phyloP scores from a whole-genome alignment of 2,329 filamentous ascomycete genomes.

The Aspergillus sp. region DNA sequence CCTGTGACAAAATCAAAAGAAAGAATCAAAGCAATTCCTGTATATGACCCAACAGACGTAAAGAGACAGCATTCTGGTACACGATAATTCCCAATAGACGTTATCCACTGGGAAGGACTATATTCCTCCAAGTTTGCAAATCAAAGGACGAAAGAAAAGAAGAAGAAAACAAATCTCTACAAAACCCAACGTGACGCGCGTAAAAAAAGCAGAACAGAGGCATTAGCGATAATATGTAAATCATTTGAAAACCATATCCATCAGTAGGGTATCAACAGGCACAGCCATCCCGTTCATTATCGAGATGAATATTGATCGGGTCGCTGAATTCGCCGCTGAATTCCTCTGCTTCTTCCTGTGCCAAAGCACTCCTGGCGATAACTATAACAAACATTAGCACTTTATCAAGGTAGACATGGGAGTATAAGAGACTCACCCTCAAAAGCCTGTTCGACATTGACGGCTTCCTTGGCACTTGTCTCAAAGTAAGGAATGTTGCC shows the following conservation, averaged over 20 bases:
- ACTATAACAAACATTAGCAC: conserved; percentile 50
- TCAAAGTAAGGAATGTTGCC: conserved; percentile 98
- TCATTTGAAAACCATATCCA: conserved; percentile 21
- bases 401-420: neutral
- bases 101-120: conserved; percentile 3
- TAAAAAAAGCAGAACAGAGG: conserved; percentile 8
- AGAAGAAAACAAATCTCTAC: conserved; percentile 8
- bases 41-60: conserved; percentile 10
- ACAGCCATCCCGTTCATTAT: conserved; percentile 88
- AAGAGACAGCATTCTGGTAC: conserved; percentile 9
- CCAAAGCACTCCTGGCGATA: conserved; percentile 90
- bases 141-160: neutral
- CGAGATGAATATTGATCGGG: conserved; percentile 96
- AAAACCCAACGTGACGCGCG: conserved; percentile 5
- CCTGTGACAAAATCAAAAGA: conserved; percentile 6
- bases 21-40: conserved; percentile 7
- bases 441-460: conserved; percentile 91
- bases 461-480: conserved; percentile 96
- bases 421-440: conserved; percentile 50
- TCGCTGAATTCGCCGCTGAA: conserved; percentile 97
- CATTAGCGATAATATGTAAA: conserved; percentile 14
- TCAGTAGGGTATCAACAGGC: conserved; percentile 62
- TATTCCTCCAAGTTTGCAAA: conserved; percentile 5
- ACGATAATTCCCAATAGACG: conserved; percentile 8
- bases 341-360: conserved; percentile 96